Base-by-base conservation (phyloP, 768 basidiomycete species). In the Piloderma croceum region DNA sequence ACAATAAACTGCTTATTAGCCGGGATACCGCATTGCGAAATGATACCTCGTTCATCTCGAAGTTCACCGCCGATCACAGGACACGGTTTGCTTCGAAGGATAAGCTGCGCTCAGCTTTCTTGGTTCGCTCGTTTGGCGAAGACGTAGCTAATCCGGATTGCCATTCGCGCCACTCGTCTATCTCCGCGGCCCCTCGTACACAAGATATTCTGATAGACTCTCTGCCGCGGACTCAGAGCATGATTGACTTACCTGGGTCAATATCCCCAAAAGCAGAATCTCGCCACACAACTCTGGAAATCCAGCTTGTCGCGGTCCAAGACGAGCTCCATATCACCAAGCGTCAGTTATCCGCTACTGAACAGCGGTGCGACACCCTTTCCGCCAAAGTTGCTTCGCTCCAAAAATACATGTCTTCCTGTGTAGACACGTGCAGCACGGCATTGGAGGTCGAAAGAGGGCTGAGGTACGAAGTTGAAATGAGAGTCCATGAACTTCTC, bases 371-470 rank as follows among this genome's bases (percentile, higher is more conserved):
- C 42, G 31, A 43, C 21, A 36, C 44, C 7, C 49, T 58, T 10
- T 41, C 39, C 3, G 41, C 44, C 24, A 36, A 49, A 25, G 46
- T 58, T 7, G 34, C 49, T 12, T 29, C 45, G 11, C 31, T 58
- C 27, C 52, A 58, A 36, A 33, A 44, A 24, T 38, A 53, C 15
- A 45, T 58, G 22, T 39, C 47, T 17, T 46, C 46, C 38, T 53
- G 50, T 35, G 44, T 58, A 13, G 54, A 58, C 40, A 54, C 54
- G 7, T 58, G 54, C 12, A 44, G 52, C 4, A 46, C 50, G 32
- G 54, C 52, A 7, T 39, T 58, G 3, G 52, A 58, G 32, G 43
- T 51, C 19, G 56, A 58, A 45, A 44, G 56, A 34, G 54, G 49
- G 24, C 44, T 56, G 3, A 52, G 56, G 9, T 44, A 45, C 5